Conservation (phyloP, 2,329 filamentous ascomycete species). For the Trichocomaceae sp. region DNA sequence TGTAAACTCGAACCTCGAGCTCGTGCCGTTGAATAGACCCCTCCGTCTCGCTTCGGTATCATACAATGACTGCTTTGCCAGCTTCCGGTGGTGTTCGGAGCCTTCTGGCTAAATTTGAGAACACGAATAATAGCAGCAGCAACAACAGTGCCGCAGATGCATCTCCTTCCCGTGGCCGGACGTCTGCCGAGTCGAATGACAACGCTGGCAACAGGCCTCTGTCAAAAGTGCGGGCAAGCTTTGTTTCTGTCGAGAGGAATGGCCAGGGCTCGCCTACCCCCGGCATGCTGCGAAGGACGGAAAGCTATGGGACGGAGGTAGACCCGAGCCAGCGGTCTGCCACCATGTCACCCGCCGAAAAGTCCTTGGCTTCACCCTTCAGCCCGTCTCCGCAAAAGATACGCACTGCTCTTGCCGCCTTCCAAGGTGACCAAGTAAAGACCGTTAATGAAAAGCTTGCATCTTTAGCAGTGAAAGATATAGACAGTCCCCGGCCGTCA, state of each 20-base stretch:
- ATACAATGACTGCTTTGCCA: slow-evolving; percentile 15
- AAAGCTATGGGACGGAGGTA: slow-evolving; percentile 28
- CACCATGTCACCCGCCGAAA: slow-evolving; percentile 10
- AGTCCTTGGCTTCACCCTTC: slow-evolving; percentile 18
- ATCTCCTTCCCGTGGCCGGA: slow-evolving; percentile 63
- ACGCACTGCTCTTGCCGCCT: slow-evolving; percentile 16
- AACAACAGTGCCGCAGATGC: slow-evolving; percentile 29
- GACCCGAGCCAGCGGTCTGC: slow-evolving; percentile 21
- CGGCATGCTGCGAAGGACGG: slow-evolving; percentile 38
- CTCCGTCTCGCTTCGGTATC: background rate
- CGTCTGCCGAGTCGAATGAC: slow-evolving; percentile 48
- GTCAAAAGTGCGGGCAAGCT: slow-evolving; percentile 68
- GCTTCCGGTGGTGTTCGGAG: slow-evolving; percentile 59
- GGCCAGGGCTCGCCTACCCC: slow-evolving; percentile 37
- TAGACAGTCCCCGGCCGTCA: background rate
- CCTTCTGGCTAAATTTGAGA: slow-evolving; percentile 74
- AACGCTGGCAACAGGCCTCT: slow-evolving; percentile 51
- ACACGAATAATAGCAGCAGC: slow-evolving; percentile 55
- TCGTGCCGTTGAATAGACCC: background rate
- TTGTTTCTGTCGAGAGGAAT: slow-evolving; percentile 60
- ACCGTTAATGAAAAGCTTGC: slow-evolving; percentile 12
- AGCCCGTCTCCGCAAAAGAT: slow-evolving; percentile 24
- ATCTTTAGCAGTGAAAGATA: slow-evolving; percentile 8
- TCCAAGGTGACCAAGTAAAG: slow-evolving; percentile 16
- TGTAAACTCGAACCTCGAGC: background rate